Conservation (phyloP, 225 moss, liverwort and hornwort genomes). For the Sphagnum contortum region DNA sequence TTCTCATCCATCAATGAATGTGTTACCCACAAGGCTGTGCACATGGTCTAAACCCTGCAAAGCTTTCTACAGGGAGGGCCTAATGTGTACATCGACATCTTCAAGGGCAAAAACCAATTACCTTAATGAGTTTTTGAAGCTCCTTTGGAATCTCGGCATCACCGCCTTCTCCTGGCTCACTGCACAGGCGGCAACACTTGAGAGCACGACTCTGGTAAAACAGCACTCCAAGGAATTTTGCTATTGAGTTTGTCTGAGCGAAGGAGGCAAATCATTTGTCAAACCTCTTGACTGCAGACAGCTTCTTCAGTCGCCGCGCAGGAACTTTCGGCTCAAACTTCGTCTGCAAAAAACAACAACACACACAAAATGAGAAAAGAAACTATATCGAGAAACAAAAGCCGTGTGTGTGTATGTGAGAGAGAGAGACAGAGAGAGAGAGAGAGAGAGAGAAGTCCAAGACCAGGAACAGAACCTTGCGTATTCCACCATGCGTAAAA, state of each 20-base stretch:
- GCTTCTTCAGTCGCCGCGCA: constrained; percentile 62
- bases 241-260: too few relatives aligned
- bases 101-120: neutral
- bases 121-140: constrained; percentile 57
- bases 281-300: constrained; percentile 25
- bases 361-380: neutral
- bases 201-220: too few relatives aligned
- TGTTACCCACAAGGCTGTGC: neutral
- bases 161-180: constrained; percentile 23
- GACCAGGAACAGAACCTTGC: constrained; percentile 24
- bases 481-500: constrained; percentile 71
- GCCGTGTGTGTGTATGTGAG: neutral
- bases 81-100: too few relatives aligned
- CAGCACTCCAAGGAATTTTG: too few relatives aligned
- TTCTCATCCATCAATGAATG: neutral
- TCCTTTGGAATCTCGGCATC: constrained; percentile 41
- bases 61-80: too few relatives aligned
- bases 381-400: neutral
- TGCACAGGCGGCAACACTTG: neutral
- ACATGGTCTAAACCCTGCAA: too few relatives aligned
- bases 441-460: too few relatives aligned
- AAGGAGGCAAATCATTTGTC: too few relatives aligned
- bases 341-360: constrained; percentile 19
- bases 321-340: constrained; percentile 81
- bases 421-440: too few relatives aligned